Conservation (phyloP, 2,329 filamentous ascomycete genomes). For the Sporothrix inflata region DNA sequence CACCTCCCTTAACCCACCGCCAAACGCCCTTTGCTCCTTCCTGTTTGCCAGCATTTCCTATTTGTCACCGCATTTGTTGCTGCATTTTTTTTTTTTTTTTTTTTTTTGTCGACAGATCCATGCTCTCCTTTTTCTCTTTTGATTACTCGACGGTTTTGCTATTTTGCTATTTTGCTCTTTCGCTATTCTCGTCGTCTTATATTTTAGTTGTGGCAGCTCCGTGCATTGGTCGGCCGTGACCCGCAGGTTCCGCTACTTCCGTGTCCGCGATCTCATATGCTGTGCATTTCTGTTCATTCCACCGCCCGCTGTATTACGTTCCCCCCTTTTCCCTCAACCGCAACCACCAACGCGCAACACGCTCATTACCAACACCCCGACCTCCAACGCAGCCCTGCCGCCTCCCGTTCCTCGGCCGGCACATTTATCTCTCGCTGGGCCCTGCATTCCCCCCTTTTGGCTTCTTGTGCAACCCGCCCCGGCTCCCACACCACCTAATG, state of each 20-base stretch:
- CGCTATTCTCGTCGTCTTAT: neutral
- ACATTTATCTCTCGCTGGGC: neutral
- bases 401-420: neutral
- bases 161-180: neutral
- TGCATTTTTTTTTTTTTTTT: neutral
- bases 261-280: conserved; percentile 22
- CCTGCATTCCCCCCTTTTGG: neutral
- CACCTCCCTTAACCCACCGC: neutral
- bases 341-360: conserved; percentile 19
- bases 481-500: neutral
- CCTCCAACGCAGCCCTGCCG: neutral
- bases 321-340: conserved; percentile 22
- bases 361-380: neutral
- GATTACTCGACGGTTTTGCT: neutral
- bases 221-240: conserved; percentile 13
- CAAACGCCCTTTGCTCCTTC: conserved; percentile 10
- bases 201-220: conserved; percentile 21
- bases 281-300: conserved; percentile 4
- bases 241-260: conserved; percentile 27
- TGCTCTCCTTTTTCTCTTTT: neutral
- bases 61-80: neutral
- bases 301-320: neutral
- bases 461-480: neutral
- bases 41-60: neutral
- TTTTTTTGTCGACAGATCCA: neutral